A percentile compares a stretch with the other conserved stretches of the same genome.
phyloP scores from a whole-genome alignment of 306 rosid genomes.

The Cotoneaster glaucophyllus region DNA sequence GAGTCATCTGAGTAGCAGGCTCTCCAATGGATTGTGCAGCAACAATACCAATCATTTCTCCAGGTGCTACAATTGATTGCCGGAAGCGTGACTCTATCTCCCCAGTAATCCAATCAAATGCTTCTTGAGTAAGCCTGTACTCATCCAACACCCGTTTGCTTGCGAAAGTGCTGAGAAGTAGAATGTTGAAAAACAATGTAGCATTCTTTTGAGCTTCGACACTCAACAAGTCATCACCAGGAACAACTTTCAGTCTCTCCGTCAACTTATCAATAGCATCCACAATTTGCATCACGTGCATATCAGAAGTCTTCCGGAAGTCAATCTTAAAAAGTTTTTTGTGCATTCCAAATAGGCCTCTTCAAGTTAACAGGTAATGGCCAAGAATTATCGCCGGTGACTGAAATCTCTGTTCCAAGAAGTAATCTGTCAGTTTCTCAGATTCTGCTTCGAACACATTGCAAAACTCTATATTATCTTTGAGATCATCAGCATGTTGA shows the following conservation, averaged over 20 bases:
- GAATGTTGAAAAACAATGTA: conserved; percentile 73
- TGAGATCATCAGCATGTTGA: conserved; percentile 86
- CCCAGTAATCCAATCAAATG: conserved; percentile 92
- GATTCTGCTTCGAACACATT: conserved; percentile 94
- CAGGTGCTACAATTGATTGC: conserved; percentile 95
- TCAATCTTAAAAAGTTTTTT: conserved; percentile 89
- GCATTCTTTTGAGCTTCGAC: conserved; percentile 97
- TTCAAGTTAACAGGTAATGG: conserved; percentile 90
- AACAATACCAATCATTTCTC: conserved; percentile 95
- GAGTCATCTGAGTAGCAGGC: conserved; percentile 99
- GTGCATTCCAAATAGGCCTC: conserved; percentile 97
- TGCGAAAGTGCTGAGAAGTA: conserved; percentile 90
- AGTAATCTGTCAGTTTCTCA: conserved; percentile 75
- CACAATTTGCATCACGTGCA: conserved; percentile 96
- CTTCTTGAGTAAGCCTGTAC: conserved; percentile 94
- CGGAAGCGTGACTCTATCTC: conserved; percentile 90
- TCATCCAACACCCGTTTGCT: conserved; percentile 94
- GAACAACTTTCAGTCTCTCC: conserved; percentile 91
- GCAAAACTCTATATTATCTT: conserved; percentile 78
- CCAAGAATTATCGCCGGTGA: conserved; percentile 75
- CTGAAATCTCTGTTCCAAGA: conserved; percentile 78
- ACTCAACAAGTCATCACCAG: conserved; percentile 85
- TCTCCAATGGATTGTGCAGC: conserved; percentile 98
- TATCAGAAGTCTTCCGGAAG: conserved; percentile 85
- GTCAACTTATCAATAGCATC: conserved; percentile 97